phyloP scores from a whole-genome alignment of 2,329 filamentous ascomycete genomes.

The Aspergillus costaricaensis region DNA sequence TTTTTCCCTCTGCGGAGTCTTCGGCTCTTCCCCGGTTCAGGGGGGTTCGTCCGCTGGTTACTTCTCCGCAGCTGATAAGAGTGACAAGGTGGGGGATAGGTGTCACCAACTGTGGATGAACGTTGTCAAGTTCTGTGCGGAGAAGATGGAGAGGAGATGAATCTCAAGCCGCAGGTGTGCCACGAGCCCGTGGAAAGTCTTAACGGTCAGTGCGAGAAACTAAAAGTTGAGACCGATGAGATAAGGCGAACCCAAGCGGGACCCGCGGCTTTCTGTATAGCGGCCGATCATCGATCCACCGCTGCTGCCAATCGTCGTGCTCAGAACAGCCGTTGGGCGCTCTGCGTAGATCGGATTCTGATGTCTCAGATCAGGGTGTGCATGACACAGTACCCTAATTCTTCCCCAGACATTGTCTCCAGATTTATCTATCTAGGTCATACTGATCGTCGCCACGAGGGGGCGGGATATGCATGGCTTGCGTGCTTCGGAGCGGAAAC shows the following conservation, averaged over 20 bases:
- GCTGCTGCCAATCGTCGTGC: constrained; percentile 19
- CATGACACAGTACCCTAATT: not conserved
- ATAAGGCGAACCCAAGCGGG: constrained; percentile 17
- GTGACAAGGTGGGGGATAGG: not conserved
- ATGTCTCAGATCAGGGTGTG: constrained; percentile 4
- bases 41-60: constrained; percentile 2
- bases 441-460: not conserved
- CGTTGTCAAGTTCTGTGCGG: not conserved
- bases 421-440: not conserved
- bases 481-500: not conserved
- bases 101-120: not conserved
- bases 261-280: constrained; percentile 22
- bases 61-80: not conserved
- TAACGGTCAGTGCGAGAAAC: constrained; percentile 7
- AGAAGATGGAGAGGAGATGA: not conserved
- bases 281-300: constrained; percentile 24
- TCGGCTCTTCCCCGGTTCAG: constrained; percentile 5
- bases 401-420: not conserved
- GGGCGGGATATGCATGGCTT: not conserved
- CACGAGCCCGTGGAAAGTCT: not conserved
- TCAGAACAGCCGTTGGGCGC: constrained; percentile 5
- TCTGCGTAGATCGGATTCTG: not conserved
- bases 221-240: constrained; percentile 11
- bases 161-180: not conserved
- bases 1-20: constrained; percentile 9